Base-by-base conservation (phyloP, 176 grass and related monocot species). In the Musa beccarii region DNA sequence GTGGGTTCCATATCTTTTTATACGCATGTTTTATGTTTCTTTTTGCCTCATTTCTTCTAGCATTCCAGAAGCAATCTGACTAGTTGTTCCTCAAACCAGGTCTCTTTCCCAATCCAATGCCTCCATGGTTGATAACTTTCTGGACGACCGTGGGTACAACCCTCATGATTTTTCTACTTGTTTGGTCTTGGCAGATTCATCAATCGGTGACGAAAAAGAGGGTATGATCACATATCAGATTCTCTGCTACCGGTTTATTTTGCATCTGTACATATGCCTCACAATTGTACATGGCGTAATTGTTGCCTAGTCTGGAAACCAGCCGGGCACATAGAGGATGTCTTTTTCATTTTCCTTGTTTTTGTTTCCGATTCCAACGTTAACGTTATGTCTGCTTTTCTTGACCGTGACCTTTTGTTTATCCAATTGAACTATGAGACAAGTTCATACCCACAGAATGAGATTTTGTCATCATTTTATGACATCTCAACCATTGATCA, bases 31-130 rank as follows among this genome's bases (percentile, higher is more conserved):
- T 61, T 28, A 25, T 52, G 20, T 34, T 79, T 80, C 11, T 49
- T 81, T 17, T 19, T 51, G 13, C 52, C 34, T 20, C 23, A 54
- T 22, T 59, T 66, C 16, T 79, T 21, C 81, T 54, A 26, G 23
- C 26, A 14, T 75, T 23, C 13, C 24, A 22, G 6, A 51, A 74
- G 3, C n/a, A 49, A 71, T 56, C 25, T 83, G 19, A 89, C 49
- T 8, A 1, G 0, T 68, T 22, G 79, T 73, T 5, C 54, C 15
- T 28, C 53, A 17, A 28, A 83, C 50, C 77, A 99, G 95, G 95
- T 75, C 86, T 99, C 11, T 99, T 99, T 63, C 95, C 95, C 0
- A 94, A 85, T 65, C 84, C 84, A 14, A 99, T 99, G 95, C 95
- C 95, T 1, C 83, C 73, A 52, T 91, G 84, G 82, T 71, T 99